Conservation (phyloP, 768 basidiomycete species). For the Termitomyces sp. region DNA sequence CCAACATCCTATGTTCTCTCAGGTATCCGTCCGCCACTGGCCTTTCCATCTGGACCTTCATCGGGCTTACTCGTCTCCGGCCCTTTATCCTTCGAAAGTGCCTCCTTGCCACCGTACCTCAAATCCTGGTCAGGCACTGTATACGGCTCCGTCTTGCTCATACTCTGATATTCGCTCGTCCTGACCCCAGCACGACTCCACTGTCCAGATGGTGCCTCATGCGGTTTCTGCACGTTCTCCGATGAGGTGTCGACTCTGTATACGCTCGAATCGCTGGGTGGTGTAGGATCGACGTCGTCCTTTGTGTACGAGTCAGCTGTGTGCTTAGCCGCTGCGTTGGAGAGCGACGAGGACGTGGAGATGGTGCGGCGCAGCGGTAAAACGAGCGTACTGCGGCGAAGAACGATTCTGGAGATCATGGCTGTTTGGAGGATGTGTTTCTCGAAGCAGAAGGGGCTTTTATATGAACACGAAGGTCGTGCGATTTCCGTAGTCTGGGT, state of each 20-base stretch:
- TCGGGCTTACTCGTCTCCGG: constrained; percentile 27
- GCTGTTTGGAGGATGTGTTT: not conserved
- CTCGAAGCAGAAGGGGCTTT: not conserved
- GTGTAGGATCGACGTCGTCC: constrained; percentile 45
- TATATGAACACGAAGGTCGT: not conserved
- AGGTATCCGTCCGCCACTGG: constrained; percentile 32
- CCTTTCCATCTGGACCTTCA: constrained; percentile 36
- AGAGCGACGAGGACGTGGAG: constrained; percentile 1
- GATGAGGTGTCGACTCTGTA: constrained; percentile 45
- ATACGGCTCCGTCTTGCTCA: constrained; percentile 30
- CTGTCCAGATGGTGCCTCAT: constrained; percentile 44
- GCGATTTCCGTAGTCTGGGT: not conserved
- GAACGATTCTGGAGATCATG: constrained; percentile 11
- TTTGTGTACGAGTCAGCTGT: constrained; percentile 43
- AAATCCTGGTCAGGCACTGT: constrained; percentile 25
- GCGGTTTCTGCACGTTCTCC: constrained; percentile 41
- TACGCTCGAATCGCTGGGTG: constrained; percentile 35
- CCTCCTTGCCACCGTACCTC: constrained; percentile 23
- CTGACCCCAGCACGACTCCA: constrained; percentile 40
- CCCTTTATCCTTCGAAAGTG: constrained; percentile 27
- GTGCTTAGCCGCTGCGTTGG: constrained; percentile 16
- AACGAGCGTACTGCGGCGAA: not conserved
- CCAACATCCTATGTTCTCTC: constrained; percentile 14
- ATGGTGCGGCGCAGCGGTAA: constrained; percentile 6
- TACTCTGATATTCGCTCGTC: constrained; percentile 31